phyloP scores from a whole-genome alignment of 2,329 filamentous ascomycete genomes.

The Pseudocercospora fijiensis region DNA sequence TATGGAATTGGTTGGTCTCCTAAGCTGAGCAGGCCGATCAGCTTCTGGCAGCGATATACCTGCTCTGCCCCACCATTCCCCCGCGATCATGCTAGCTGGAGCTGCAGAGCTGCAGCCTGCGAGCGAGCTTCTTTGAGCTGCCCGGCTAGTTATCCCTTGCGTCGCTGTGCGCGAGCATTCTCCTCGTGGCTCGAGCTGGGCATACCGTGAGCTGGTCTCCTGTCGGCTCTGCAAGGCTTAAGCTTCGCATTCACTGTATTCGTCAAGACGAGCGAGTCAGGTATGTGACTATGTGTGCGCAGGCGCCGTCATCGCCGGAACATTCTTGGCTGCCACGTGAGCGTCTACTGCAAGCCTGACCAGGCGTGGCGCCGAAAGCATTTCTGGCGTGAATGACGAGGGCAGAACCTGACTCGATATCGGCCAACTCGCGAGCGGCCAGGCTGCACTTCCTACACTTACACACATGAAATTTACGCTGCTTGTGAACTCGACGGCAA shows the following conservation, averaged over 20 bases:
- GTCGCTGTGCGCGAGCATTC: constrained; percentile 6
- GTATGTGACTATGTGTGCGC: not conserved
- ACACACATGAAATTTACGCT: not conserved
- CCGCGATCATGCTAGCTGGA: constrained; percentile 13
- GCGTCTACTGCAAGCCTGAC: not conserved
- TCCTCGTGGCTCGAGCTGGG: constrained; percentile 7
- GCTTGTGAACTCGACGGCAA: constrained; percentile 6
- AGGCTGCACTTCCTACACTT: not conserved
- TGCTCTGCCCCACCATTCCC: constrained; percentile 5
- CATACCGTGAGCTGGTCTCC: constrained; percentile 10
- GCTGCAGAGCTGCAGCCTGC: constrained; percentile 6
- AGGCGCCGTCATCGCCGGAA: not conserved
- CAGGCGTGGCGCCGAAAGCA: constrained; percentile 10
- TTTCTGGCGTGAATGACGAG: constrained; percentile 3
- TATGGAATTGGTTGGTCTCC: not conserved
- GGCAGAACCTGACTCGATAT: constrained; percentile 3
- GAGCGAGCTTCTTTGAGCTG: constrained; percentile 11
- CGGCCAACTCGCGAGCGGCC: constrained; percentile 8
- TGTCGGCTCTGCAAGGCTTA: constrained; percentile 17
- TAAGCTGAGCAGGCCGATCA: not conserved
- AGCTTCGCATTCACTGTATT: constrained; percentile 19
- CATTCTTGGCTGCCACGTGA: constrained; percentile 12
- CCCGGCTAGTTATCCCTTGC: constrained; percentile 1
- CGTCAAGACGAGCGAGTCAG: constrained; percentile 9
- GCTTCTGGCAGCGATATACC: not conserved